Percentiles rank a stretch among this genome's conserved stretches.
Evolutionary conservation across 2,329 filamentous ascomycete genomes (phyloP).

Genomic region (Fusarium pseudonygamai): DNA sequence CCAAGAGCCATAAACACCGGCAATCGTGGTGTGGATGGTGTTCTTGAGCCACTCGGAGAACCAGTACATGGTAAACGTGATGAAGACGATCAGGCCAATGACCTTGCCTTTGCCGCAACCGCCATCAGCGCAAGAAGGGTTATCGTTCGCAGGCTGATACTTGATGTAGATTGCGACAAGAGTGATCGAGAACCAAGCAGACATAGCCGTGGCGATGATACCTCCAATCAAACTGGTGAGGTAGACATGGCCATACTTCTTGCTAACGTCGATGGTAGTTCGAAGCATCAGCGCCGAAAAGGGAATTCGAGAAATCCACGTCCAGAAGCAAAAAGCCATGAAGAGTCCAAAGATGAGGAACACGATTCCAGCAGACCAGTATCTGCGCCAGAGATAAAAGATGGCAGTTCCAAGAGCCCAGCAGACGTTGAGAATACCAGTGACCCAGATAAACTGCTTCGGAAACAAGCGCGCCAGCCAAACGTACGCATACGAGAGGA

Average conservation of each 20-base stretch:
- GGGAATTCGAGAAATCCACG: slow-evolving; percentile 89
- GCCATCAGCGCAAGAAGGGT: slow-evolving; percentile 64
- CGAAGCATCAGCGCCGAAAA: slow-evolving; percentile 92
- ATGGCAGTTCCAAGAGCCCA: slow-evolving; percentile 87
- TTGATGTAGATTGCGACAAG: slow-evolving; percentile 87
- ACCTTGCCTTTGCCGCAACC: slow-evolving; percentile 80
- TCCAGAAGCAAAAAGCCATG: slow-evolving; percentile 82
- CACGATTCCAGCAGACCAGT: slow-evolving; percentile 87
- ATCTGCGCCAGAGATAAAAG: slow-evolving; percentile 80
- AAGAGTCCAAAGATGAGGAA: slow-evolving; percentile 82
- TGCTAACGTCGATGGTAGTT: slow-evolving; percentile 85
- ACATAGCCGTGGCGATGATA: slow-evolving; percentile 77
- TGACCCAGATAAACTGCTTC: slow-evolving; percentile 92
- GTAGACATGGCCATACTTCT: slow-evolving; percentile 86
- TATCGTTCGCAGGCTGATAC: slow-evolving; percentile 72
- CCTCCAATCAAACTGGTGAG: slow-evolving; percentile 86
- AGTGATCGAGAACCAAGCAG: slow-evolving; percentile 87
- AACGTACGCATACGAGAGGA: slow-evolving; percentile 82
- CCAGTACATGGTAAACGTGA: slow-evolving; percentile 95
- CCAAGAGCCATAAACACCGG: slow-evolving; percentile 92
- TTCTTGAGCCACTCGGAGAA: slow-evolving; percentile 94
- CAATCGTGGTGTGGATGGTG: slow-evolving; percentile 86
- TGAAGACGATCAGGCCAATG: slow-evolving; percentile 84
- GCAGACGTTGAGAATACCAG: slow-evolving; percentile 86
- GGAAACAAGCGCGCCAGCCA: slow-evolving; percentile 79